Evolutionary conservation across 768 basidiomycete species (phyloP).

Genomic region (Leccinellum luteum): DNA sequence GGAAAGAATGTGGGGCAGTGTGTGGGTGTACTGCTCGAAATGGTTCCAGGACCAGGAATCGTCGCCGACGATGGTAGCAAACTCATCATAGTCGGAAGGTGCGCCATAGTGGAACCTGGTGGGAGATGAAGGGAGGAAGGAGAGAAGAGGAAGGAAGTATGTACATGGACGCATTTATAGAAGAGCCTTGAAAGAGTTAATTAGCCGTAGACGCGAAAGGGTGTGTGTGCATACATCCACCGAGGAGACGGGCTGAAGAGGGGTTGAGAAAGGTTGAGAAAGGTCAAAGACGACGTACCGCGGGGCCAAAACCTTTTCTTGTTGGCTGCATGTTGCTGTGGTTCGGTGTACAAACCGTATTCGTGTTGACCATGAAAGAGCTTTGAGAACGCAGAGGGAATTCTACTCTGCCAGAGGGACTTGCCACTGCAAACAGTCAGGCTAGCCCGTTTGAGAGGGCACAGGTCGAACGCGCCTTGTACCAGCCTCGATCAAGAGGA

Average conservation of each 20-base stretch:
- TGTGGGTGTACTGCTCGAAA: slow-evolving; percentile 43
- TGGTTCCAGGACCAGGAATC: slow-evolving; percentile 55
- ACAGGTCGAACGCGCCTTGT: slow-evolving; percentile 43
- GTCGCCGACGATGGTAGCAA: slow-evolving; percentile 52
- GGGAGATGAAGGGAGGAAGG: slow-evolving; percentile 5
- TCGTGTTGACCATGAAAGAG: slow-evolving; percentile 49
- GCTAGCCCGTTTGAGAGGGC: accelerated
- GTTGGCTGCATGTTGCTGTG: slow-evolving; percentile 48
- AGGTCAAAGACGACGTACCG: slow-evolving; percentile 40
- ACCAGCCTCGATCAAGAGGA: slow-evolving; percentile 39
- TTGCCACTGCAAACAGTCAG: slow-evolving; percentile 37
- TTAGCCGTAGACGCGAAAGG: neutral
- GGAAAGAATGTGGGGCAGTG: neutral
- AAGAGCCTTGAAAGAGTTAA: slow-evolving; percentile 41
- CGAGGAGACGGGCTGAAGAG: slow-evolving; percentile 57
- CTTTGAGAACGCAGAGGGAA: slow-evolving; percentile 41
- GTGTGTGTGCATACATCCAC: slow-evolving; percentile 58
- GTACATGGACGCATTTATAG: slow-evolving; percentile 60
- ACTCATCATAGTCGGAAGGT: slow-evolving; percentile 69
- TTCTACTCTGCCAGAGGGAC: slow-evolving; percentile 38
- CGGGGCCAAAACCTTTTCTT: slow-evolving; percentile 60
- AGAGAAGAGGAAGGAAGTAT: neutral
- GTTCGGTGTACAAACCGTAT: slow-evolving; percentile 55
- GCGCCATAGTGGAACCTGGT: slow-evolving; percentile 55
- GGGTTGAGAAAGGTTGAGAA: neutral